Evolutionary conservation across 495 filamentous ascomycete genomes (phyloP), one percentile per base, ranked within the genome.

Genomic region (Haplographium delicatum): DNA sequence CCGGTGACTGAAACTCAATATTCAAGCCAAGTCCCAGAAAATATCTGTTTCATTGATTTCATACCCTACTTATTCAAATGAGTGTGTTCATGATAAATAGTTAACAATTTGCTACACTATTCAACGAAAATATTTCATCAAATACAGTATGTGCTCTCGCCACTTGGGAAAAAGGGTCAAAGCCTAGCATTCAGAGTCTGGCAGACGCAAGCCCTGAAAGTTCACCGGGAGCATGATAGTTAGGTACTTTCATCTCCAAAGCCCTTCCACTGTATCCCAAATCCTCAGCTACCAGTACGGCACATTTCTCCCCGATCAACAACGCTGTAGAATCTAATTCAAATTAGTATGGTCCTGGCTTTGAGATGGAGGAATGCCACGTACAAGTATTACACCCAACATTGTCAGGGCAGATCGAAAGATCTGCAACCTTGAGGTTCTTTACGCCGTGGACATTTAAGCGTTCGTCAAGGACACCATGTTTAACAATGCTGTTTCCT

Each of bases 221-320:
- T 26, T 82, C 77, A 3, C 76, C 78, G 0, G 80, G 78, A 1
- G 78, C 80, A 52, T 83, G 67, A 55, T 84, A 83, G 7, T 66
- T 74, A 3, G 74, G 72, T 5, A 60, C 83, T 61, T 80, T 80
- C 86, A 93, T 91, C 49, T 87, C 78, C 48, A 93, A 70, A 34
- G 78, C 85, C 35, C 73, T 71, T 15, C 86, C 86, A 20, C 76
- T 81, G 64, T 89, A 90, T 3, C 86, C 87, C 18, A 89, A 70
- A 55, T 89, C 83, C 64, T 88, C 85, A 3, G 80, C 85, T n/a
- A 79, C 69, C 1, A 90, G 72, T 51, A 84, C 67, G 0, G 84
- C 84, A 19, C 76, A 81, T 67, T 93, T 93, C 71, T 93, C 86
- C n/a, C 86, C 88, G 47, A 93, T 90, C 5, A 89, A 70, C 9